Evolutionary conservation across 108 stramenopile species (phyloP).

Genomic region (Cyclostephanos tholiformis): DNA sequence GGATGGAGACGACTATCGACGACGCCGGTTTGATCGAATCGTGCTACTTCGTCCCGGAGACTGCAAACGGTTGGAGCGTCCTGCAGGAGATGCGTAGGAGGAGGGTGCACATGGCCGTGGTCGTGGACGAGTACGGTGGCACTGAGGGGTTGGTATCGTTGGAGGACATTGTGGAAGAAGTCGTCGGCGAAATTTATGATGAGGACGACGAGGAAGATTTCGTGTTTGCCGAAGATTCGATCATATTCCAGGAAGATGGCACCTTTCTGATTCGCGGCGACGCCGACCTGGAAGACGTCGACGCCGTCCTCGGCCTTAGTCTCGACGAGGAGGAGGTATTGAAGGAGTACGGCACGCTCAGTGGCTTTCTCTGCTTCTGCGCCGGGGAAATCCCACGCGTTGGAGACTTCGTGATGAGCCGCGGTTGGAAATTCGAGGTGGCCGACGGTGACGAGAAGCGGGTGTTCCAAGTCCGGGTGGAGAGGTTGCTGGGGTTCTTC

Average conservation of each 20-base stretch:
- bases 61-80: constrained; percentile 93
- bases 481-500: constrained; percentile 76
- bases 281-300: constrained; percentile 93
- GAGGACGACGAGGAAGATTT: constrained; percentile 92
- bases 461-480: constrained; percentile 74
- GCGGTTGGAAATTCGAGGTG: constrained; percentile 92
- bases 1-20: constrained; percentile 82
- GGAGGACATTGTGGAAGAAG: constrained; percentile 97
- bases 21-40: constrained; percentile 89
- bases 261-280: constrained; percentile 91
- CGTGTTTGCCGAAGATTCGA: constrained; percentile 88
- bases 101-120: constrained; percentile 96
- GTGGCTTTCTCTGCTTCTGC: constrained; percentile 92
- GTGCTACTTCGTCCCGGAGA: constrained; percentile 98
- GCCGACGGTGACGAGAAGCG: constrained; percentile 84
- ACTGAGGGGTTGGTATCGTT: constrained; percentile 96
- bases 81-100: constrained; percentile 95
- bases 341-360: constrained; percentile 90
- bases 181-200: constrained; percentile 90
- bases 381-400: constrained; percentile 93
- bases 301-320: constrained; percentile 80
- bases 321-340: constrained; percentile 87
- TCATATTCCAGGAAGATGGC: constrained; percentile 86
- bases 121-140: constrained; percentile 98
- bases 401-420: constrained; percentile 89